Percentiles rank a stretch among this genome's conserved stretches.
Evolutionary conservation across 108 stramenopile species (phyloP).

Genomic region (Fragilariopsis cylindrus): DNA sequence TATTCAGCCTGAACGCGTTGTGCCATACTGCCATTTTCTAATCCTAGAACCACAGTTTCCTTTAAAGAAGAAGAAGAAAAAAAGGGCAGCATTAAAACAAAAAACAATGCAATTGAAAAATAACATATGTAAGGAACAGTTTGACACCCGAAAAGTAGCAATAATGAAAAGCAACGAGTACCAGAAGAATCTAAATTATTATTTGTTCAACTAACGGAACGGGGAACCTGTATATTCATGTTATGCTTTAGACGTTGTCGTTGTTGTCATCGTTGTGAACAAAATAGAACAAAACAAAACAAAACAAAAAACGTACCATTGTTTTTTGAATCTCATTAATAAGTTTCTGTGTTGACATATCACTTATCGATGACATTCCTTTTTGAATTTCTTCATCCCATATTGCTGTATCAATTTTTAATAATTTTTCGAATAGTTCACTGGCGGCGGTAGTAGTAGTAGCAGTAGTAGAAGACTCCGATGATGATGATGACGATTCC

Average conservation of each 20-base stretch:
- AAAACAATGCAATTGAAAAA: too few species aligned
- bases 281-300: too few species aligned
- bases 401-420: constrained; percentile 69
- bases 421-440: constrained; percentile 62
- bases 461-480: background rate
- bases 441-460: constrained; percentile 30
- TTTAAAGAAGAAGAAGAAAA: background rate
- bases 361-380: constrained; percentile 28
- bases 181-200: too few species aligned
- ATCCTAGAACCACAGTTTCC: constrained; percentile 82
- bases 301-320: constrained; percentile 30
- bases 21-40: constrained; percentile 89
- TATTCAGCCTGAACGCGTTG: constrained; percentile 94
- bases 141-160: too few species aligned
- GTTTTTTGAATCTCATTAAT: constrained; percentile 79
- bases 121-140: too few species aligned
- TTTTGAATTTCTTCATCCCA: constrained; percentile 73
- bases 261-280: too few species aligned
- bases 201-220: too few species aligned
- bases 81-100: too few species aligned
- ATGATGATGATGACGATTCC: background rate
- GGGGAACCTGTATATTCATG: too few species aligned
- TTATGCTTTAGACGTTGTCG: too few species aligned
- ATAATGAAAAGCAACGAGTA: too few species aligned
- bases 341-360: constrained; percentile 51